Evolutionary conservation across 1,284 basidiomycete genomes (phyloP), one percentile per base, ranked within the genome.

Genomic region (Malassezia equina): DNA sequence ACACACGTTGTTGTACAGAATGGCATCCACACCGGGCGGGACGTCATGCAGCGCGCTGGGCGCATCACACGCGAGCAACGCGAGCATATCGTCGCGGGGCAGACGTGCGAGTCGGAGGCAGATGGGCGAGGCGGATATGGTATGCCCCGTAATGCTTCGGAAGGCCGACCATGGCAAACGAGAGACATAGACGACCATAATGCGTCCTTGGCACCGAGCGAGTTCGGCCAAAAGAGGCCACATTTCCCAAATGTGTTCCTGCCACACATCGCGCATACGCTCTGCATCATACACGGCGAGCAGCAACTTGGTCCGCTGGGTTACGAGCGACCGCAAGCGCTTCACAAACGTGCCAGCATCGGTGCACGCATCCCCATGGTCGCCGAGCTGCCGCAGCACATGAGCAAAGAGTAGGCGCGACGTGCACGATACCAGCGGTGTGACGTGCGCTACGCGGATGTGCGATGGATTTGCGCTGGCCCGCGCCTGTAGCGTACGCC

Each of bases 181-280:
- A 1, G 67, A 69, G 39, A 67, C 46, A 41, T 62, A 52, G 7
- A 67, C 41, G 7, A 64, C 52, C 9, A 39, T 47, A 17, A 72
- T 46, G 3, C 56, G 39, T 1, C 69, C 69, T 1, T 59, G 60
- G 1, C 13, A 29, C 6, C 49, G 43, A 11, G 48, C 33, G n/a
- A 50, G 40, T 7, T 60, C 43, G 4, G 64, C 54, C 2, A 71
- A 61, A 5, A 63, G 53, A 25, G 60, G 64, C 27, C 69, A 57
- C 11, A 60, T 54, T 5, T 65, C 61, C 59, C 61, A 67, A 21
- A 71, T 50, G n/a, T 59, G 53, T 45, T 69, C 67, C 4, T 67
- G 67, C 69, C 69, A 71, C 1, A 69, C 40, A 40, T 69, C 69
- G 19, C 69, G 58, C 25, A 64, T 65, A 2, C 69, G 53, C 28